These are phyloP conservation scores for Lolium multiflorum DNA, from an alignment of 176 grass and related monocot genomes.

Conservation along the genomic window DNA sequence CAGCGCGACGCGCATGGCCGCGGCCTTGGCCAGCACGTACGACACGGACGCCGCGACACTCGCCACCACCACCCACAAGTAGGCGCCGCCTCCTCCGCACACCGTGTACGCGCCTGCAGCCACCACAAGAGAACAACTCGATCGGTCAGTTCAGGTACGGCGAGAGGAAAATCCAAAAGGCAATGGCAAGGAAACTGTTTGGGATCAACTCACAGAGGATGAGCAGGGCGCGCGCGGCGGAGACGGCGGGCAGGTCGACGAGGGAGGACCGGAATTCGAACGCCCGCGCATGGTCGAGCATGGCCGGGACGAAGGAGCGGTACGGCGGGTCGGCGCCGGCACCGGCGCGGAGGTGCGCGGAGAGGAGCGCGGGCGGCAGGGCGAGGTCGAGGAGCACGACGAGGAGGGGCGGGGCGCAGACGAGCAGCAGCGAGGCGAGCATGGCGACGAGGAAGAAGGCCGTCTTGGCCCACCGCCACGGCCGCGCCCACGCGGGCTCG, in stretches of 20 bases:
- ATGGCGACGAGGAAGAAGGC: constrained; percentile 79
- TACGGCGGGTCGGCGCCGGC: too few species aligned
- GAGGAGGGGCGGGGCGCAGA: constrained; percentile 87
- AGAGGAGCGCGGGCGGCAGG: constrained; percentile 65
- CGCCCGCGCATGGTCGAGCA: constrained; percentile 42
- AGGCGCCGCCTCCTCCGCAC: constrained; percentile 64
- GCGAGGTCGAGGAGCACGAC: constrained; percentile 83
- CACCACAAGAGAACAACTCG: too few species aligned
- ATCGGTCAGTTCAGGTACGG: neutral
- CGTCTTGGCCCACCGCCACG: constrained; percentile 89
- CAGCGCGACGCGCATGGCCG: constrained; percentile 27
- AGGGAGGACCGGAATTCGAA: constrained; percentile 80
- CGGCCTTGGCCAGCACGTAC: constrained; percentile 72
- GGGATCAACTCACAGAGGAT: constrained; percentile 91
- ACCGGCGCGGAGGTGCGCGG: constrained; percentile 1
- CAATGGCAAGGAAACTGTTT: neutral
- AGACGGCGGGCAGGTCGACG: constrained; percentile 75
- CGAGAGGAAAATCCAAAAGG: neutral
- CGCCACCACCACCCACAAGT: constrained; percentile 59
- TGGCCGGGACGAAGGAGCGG: constrained; percentile 14
- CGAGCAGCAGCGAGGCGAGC: constrained; percentile 83
- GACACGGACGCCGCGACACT: constrained; percentile 53
- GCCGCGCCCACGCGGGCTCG: constrained; percentile 52
- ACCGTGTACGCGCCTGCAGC: constrained; percentile 61
- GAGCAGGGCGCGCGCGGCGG: constrained; percentile 64